phyloP scores from a whole-genome alignment of 148 eudicot genomes.

The Spergularia bocconei region DNA sequence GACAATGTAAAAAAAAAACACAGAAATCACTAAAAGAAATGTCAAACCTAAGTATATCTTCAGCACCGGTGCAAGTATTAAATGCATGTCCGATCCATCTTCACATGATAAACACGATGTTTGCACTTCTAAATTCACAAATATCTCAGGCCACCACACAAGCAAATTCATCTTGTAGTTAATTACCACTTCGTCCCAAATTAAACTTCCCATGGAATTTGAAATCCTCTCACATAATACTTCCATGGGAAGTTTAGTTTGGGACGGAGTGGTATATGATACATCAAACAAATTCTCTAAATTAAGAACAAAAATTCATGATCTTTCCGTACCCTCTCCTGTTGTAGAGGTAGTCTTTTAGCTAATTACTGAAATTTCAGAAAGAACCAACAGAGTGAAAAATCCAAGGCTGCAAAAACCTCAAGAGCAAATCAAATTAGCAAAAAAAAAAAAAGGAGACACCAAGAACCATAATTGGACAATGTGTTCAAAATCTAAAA shows the following conservation, averaged over 20 bases:
- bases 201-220: too few species aligned
- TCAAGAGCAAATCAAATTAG: neutral
- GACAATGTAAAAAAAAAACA: neutral
- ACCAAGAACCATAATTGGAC: neutral
- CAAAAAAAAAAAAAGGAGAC: neutral
- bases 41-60: neutral
- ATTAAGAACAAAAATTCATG: neutral
- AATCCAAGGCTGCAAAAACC: neutral
- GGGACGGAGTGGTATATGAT: neutral
- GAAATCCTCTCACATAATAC: too few species aligned
- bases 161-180: neutral
- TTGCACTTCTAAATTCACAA: neutral
- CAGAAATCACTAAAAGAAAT: neutral
- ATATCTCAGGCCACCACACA: neutral
- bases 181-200: too few species aligned
- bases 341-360: neutral
- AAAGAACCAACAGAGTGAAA: neutral
- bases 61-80: neutral
- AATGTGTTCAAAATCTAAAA: slow-evolving; percentile 9
- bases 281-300: neutral
- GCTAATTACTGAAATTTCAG: neutral
- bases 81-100: neutral
- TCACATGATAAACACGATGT: neutral
- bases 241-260: neutral
- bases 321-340: neutral